Conservation (phyloP, 176 grass and related monocot genomes). For the Poa annua region DNA sequence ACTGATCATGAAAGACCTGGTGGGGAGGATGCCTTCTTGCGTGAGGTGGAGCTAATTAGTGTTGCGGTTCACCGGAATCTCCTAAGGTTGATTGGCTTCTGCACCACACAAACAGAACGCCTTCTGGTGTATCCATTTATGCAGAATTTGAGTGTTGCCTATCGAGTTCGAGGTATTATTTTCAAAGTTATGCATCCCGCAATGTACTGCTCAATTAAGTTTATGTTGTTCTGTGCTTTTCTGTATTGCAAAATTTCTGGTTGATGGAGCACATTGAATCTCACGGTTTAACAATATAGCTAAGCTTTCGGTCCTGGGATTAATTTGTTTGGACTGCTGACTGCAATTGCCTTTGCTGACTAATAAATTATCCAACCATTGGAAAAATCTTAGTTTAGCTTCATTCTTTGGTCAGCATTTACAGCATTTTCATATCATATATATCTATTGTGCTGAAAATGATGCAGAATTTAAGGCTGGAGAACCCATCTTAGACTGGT, state of each 20-base stretch:
- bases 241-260: neutral
- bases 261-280: neutral
- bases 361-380: neutral
- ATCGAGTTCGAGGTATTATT: conserved; percentile 86
- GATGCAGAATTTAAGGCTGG: conserved; percentile 90
- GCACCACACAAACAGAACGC: conserved; percentile 92
- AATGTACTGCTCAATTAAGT: conserved; percentile 5
- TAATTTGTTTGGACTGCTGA: neutral
- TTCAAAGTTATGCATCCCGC: neutral
- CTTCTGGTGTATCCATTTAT: conserved; percentile 98
- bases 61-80: conserved; percentile 98
- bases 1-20: conserved; percentile 94
- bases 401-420: neutral
- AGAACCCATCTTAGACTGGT: conserved; percentile 86
- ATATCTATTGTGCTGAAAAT: conserved; percentile 28
- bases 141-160: conserved; percentile 96
- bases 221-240: neutral
- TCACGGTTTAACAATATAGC: neutral
- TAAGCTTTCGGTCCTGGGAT: neutral
- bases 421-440: neutral
- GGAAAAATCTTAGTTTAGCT: neutral
- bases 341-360: neutral
- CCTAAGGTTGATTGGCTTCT: conserved; percentile 93
- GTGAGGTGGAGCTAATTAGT: conserved; percentile 98
- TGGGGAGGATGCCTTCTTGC: conserved; percentile 94